Conservation (phyloP, 768 basidiomycete genomes). For the Tephrocybe rancida region DNA sequence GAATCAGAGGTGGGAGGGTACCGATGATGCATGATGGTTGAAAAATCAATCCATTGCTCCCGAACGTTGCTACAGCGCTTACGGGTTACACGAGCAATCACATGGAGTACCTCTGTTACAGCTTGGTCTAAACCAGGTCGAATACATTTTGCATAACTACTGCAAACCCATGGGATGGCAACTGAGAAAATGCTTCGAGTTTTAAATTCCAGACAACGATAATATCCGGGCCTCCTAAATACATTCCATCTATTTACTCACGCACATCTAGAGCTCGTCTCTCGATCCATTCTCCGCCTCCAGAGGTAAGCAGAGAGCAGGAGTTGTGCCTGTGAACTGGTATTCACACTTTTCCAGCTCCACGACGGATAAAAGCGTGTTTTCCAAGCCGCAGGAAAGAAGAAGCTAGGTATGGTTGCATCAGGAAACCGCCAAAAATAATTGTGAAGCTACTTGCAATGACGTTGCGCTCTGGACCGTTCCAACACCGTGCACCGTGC, state of each 20-base stretch:
- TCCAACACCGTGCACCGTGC: conserved; percentile 91
- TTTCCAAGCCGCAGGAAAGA: conserved; percentile 84
- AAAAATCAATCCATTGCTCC: background rate
- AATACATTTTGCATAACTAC: too few species aligned
- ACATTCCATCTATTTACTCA: background rate
- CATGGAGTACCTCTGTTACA: too few species aligned
- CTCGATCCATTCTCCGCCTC: conserved; percentile 35
- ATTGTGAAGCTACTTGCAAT: conserved; percentile 46
- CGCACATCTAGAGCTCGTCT: conserved; percentile 40
- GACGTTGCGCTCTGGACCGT: conserved; percentile 89
- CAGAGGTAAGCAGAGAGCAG: conserved; percentile 76
- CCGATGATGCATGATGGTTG: background rate
- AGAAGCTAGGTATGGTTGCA: conserved; percentile 55
- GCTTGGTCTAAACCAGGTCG: too few species aligned
- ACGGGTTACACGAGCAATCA: too few species aligned
- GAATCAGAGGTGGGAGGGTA: background rate
- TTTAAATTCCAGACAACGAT: background rate
- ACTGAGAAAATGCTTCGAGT: too few species aligned
- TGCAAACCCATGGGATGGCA: too few species aligned
- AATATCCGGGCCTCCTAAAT: background rate
- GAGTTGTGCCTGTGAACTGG: conserved; percentile 80
- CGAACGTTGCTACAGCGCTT: background rate
- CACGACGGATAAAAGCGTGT: conserved; percentile 71
- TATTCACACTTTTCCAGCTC: conserved; percentile 99
- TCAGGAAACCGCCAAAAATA: background rate